phyloP scores from a whole-genome alignment of 495 filamentous ascomycete species.

The Neurospora discreta region DNA sequence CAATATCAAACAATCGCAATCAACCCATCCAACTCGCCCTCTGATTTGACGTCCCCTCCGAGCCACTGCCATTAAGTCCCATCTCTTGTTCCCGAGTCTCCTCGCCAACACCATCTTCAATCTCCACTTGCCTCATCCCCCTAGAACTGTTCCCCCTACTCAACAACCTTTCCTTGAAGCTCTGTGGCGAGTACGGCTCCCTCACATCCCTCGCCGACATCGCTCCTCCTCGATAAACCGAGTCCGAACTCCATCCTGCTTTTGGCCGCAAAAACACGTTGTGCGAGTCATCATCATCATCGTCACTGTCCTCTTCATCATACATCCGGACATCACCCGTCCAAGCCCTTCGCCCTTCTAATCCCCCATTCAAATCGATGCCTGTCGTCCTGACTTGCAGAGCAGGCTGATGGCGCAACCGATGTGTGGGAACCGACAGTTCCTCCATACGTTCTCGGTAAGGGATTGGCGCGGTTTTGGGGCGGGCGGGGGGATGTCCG shows the following conservation, averaged over 20 bases:
- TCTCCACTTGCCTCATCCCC: neutral
- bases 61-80: neutral
- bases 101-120: neutral
- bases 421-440: neutral
- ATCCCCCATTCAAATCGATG: neutral
- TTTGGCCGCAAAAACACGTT: neutral
- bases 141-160: neutral
- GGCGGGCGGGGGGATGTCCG: neutral
- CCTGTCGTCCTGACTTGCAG: conserved; percentile 7
- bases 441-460: neutral
- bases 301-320: neutral
- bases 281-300: neutral
- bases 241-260: neutral
- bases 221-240: neutral
- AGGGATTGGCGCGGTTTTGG: neutral
- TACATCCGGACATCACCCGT: neutral
- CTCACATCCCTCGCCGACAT: neutral
- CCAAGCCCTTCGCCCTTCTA: neutral
- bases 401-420: conserved; percentile 3
- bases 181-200: conserved; percentile 16
- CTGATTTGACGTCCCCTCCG: neutral
- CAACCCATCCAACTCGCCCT: neutral
- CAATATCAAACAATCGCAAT: neutral
- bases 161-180: conserved; percentile 17
- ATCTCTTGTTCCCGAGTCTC: neutral